Percentiles rank a stretch among this genome's conserved stretches.
These are phyloP conservation scores for Cystofilobasidium macerans DNA, from an alignment of 768 basidiomycete species.

Conservation along the genomic window DNA sequence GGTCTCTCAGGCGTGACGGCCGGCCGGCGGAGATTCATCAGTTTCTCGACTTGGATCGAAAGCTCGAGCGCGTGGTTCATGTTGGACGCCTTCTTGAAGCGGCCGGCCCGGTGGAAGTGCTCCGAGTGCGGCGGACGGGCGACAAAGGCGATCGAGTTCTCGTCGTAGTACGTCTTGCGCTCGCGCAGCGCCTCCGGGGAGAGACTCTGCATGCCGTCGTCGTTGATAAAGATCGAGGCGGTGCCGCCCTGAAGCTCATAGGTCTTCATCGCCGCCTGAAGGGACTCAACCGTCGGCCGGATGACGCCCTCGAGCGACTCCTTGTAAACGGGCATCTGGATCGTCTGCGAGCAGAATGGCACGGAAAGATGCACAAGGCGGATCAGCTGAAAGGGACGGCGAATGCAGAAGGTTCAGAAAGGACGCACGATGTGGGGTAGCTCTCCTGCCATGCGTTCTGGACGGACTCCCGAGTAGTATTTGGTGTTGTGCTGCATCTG, in stretches of 20 bases:
- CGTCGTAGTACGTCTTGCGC: constrained; percentile 59
- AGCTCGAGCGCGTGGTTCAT: constrained; percentile 70
- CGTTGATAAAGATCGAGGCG: constrained; percentile 65
- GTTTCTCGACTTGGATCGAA: constrained; percentile 51
- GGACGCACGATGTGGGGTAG: constrained; percentile 14
- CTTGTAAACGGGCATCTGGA: constrained; percentile 30
- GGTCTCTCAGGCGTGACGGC: constrained; percentile 39
- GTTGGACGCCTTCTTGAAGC: constrained; percentile 87
- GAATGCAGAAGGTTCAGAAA: background rate
- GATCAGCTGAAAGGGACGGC: background rate
- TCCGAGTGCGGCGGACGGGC: constrained; percentile 60
- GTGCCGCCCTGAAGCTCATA: constrained; percentile 74
- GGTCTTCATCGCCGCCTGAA: constrained; percentile 76
- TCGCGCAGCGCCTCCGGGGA: constrained; percentile 51
- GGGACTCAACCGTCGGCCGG: constrained; percentile 40
- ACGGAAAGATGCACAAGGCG: background rate
- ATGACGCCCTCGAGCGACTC: constrained; percentile 30
- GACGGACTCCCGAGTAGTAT: constrained; percentile 1
- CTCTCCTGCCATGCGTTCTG: background rate
- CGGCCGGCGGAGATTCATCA: constrained; percentile 44
- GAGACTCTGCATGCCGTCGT: constrained; percentile 52
- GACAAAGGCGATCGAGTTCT: constrained; percentile 64
- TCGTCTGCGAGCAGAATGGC: background rate
- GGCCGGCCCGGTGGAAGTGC: constrained; percentile 62
- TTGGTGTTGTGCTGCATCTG: constrained; percentile 34